Evolutionary conservation across 768 basidiomycete species (phyloP), one percentile per base, ranked within the genome.

Genomic region (Gymnopilus junonius): DNA sequence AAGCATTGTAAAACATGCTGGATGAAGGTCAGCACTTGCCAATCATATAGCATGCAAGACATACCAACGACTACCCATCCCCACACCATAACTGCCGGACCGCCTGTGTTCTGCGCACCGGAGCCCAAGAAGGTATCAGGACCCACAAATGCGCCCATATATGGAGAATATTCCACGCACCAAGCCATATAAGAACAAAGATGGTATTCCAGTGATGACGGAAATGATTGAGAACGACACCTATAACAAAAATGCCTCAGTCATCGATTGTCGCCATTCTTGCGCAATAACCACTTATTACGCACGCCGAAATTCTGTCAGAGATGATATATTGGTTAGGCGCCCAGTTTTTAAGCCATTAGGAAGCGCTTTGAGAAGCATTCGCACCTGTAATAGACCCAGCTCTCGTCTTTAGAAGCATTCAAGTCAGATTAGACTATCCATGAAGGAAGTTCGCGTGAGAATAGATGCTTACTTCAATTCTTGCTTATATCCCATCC

Each of bases 11-110:
- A 88, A 88, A 66, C 82, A 83, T 6, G 88, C 86, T 87, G 58
- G 43, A 48, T 8, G 10, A 32, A 1, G 40, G 43, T 61, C 1
- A 56, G 32, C 21, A 8, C 34, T 8, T 59, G n/a, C 14, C 8
- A n/a, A n/a, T n/a, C n/a, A n/a, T 27, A 31, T 11, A 42, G 27
- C 63, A 6, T 59, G n/a, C n/a, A n/a, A n/a, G n/a, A n/a, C 86
- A 62, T 65, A 89, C 87, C 74, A 37, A 87, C 88, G 34, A 89
- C 81, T 3, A 89, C 70, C 85, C 86, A 91, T 17, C 88, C 88
- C 88, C 88, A 90, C 0, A 88, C 87, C 90, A 91, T 92, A 3
- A 90, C 89, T 0, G 80, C 90, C 0, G 90, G 89, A 8, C 91
- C 91, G 42, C 91, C 90, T 0, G 89, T 92, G 50, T 85, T 88